Conservation (phyloP, 2,329 filamentous ascomycete genomes). For the Hirsutella thompsonii region DNA sequence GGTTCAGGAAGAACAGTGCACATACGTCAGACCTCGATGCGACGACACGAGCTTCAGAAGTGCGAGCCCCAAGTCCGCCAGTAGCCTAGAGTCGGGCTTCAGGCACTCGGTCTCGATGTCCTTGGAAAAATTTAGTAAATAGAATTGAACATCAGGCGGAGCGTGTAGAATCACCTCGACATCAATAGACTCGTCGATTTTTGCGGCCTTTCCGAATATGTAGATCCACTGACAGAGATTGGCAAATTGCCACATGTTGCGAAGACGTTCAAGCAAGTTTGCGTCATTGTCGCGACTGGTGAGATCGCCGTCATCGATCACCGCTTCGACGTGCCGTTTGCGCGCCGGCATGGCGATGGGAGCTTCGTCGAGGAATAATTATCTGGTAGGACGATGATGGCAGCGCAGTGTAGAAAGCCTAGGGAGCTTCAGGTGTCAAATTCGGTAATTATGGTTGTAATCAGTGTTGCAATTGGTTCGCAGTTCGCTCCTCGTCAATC, state of each 20-base stretch:
- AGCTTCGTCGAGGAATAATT: background rate
- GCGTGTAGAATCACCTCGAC: conserved; percentile 63
- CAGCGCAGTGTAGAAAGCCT: too few relatives aligned
- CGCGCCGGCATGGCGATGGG: conserved; percentile 5
- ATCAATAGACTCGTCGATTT: conserved; percentile 78
- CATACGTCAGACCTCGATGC: conserved; percentile 82
- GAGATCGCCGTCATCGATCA: background rate
- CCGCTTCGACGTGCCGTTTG: conserved; percentile 2
- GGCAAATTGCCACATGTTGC: conserved; percentile 93
- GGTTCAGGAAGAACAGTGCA: conserved; percentile 9
- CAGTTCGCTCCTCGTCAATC: background rate
- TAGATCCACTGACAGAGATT: conserved; percentile 89
- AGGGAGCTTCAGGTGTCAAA: too few relatives aligned
- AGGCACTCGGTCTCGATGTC: conserved; percentile 82
- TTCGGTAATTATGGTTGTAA: too few relatives aligned
- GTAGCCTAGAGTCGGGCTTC: conserved; percentile 59
- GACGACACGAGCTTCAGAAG: conserved; percentile 90
- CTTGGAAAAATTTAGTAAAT: conserved; percentile 31
- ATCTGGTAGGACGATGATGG: too few relatives aligned
- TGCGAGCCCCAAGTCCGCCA: conserved; percentile 72
- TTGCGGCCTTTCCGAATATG: conserved; percentile 78
- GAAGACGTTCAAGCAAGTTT: conserved; percentile 49
- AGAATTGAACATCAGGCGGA: background rate
- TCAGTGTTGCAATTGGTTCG: too few relatives aligned
- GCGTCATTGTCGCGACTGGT: background rate